These are phyloP conservation scores for Lolium perenne DNA, from an alignment of 176 grass and related monocot genomes.

Conservation along the genomic window DNA sequence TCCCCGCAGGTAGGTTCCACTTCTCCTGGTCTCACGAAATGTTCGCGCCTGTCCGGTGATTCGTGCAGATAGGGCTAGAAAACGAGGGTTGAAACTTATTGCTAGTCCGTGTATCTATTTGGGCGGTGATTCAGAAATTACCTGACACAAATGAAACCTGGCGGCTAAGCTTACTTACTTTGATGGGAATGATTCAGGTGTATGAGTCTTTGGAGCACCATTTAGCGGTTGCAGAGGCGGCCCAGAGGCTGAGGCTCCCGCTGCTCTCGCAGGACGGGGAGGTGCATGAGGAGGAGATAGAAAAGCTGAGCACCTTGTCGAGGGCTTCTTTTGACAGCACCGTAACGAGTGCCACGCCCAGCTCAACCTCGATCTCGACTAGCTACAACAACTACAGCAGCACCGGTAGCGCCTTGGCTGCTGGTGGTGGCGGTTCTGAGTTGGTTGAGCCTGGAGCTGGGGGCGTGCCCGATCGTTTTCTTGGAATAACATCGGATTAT, in stretches of 20 bases:
- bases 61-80: neutral
- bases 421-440: slow-evolving; percentile 44
- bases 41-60: neutral
- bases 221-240: slow-evolving; percentile 67
- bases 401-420: slow-evolving; percentile 46
- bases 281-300: slow-evolving; percentile 84
- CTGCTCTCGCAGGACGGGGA: slow-evolving; percentile 83
- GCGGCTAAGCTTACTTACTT: neutral
- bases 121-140: neutral
- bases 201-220: slow-evolving; percentile 93
- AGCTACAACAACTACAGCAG: slow-evolving; percentile 81
- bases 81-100: neutral
- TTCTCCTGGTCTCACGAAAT: neutral
- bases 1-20: slow-evolving; percentile 76
- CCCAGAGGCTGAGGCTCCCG: slow-evolving; percentile 89
- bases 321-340: slow-evolving; percentile 87
- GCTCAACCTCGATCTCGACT: slow-evolving; percentile 63
- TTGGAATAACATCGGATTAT: slow-evolving; percentile 81
- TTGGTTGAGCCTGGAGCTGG: slow-evolving; percentile 68
- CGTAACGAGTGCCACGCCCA: slow-evolving; percentile 65
- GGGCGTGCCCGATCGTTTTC: slow-evolving; percentile 87
- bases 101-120: neutral
- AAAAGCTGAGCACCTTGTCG: slow-evolving; percentile 76
- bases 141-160: neutral
- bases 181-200: slow-evolving; percentile 51